Conservation (phyloP, 1,139 yeast genomes). For the Geotrichum bryndzae region DNA sequence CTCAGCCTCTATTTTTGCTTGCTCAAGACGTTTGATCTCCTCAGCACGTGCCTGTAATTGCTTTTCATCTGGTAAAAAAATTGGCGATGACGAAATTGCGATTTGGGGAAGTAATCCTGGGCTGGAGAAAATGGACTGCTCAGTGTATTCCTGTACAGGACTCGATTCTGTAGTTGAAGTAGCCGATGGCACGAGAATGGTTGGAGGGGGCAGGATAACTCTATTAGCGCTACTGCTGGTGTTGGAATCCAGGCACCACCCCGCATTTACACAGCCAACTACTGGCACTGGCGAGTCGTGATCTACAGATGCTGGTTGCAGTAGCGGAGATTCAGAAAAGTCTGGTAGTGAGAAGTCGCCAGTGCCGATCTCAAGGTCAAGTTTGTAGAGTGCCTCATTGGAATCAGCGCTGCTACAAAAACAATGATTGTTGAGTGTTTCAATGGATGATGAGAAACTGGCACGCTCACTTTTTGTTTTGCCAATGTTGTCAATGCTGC, state of each 20-base stretch:
- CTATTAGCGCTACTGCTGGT: not conserved
- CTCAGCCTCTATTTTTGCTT: not conserved
- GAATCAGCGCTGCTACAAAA: not conserved
- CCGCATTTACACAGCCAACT: not conserved
- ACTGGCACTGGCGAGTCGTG: not conserved
- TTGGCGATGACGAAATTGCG: not conserved
- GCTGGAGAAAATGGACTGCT: not conserved
- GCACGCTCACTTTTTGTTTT: not conserved
- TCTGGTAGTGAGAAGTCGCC: not conserved
- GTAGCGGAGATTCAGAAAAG: not conserved
- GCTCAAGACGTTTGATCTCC: not conserved
- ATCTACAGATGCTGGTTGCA: not conserved
- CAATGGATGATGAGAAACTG: not conserved
- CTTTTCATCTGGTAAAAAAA: not conserved
- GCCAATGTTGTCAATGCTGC: not conserved
- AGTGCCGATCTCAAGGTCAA: not conserved
- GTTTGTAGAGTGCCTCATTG: not conserved
- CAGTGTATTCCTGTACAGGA: not conserved
- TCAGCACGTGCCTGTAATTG: not conserved
- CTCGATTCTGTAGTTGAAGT: not conserved
- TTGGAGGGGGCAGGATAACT: slow-evolving; percentile 5
- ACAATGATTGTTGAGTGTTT: not conserved
- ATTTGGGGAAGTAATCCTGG: not conserved
- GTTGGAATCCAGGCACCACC: not conserved
- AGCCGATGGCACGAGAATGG: slow-evolving; percentile 6